Conservation (phyloP, 1,139 yeast genomes). For the Saccharomycopsis phalli region DNA sequence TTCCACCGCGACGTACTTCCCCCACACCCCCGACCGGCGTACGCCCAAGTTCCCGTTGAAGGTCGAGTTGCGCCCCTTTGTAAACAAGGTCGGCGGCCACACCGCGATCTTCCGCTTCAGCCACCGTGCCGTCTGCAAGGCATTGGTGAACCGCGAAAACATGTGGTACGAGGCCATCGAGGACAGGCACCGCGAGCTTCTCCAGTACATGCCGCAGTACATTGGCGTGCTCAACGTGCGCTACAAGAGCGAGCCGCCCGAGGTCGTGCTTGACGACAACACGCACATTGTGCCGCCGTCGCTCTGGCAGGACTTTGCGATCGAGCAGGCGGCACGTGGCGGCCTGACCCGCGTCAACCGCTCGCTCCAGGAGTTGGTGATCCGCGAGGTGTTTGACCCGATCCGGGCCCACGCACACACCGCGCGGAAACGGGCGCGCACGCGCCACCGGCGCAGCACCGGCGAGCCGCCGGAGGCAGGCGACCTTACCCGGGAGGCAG, state of each 20-base stretch:
- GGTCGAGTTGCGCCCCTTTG: slow-evolving; percentile 80
- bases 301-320: slow-evolving; percentile 54
- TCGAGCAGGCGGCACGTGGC: slow-evolving; percentile 26
- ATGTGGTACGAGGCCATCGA: slow-evolving; percentile 88
- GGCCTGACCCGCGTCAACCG: slow-evolving; percentile 62
- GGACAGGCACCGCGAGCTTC: slow-evolving; percentile 60
- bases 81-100: slow-evolving; percentile 95
- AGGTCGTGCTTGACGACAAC: slow-evolving; percentile 81
- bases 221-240: slow-evolving; percentile 91
- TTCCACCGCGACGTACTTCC: slow-evolving; percentile 60
- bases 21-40: slow-evolving; percentile 34
- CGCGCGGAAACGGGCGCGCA: background rate
- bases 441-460: background rate
- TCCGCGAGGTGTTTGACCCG: slow-evolving; percentile 65
- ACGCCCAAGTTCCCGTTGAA: slow-evolving; percentile 47
- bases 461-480: too few species aligned
- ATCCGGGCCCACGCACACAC: slow-evolving; percentile 26
- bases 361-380: slow-evolving; percentile 53
- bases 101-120: slow-evolving; percentile 92
- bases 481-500: too few species aligned
- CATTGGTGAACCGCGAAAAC: slow-evolving; percentile 82
- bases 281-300: slow-evolving; percentile 82
- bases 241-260: slow-evolving; percentile 56
- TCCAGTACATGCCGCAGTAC: slow-evolving; percentile 83
- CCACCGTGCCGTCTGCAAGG: slow-evolving; percentile 91